phyloP scores from a whole-genome alignment of 441 rosid species.

The Bocquillonia castaneifolia region DNA sequence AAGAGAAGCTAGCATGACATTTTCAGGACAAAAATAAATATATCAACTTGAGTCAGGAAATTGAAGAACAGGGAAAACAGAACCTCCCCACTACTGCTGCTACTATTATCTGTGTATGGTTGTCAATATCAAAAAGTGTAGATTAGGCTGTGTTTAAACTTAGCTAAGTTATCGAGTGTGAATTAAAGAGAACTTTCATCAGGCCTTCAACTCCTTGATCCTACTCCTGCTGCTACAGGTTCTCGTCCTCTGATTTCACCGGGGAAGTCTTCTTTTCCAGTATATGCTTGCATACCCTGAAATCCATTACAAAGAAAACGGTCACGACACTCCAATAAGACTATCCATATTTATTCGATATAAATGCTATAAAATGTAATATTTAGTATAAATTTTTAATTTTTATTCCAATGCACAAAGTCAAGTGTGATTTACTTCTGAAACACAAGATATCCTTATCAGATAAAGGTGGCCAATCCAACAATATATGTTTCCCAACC shows the following conservation, averaged over 20 bases:
- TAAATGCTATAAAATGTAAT: neutral
- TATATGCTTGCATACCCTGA: conserved; percentile 44
- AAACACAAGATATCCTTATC: neutral
- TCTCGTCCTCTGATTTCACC: conserved; percentile 20
- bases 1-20: no score
- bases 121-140: conserved; percentile 6
- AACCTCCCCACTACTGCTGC: neutral
- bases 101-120: neutral
- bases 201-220: conserved; percentile 1
- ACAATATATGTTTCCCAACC: neutral
- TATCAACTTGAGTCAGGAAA: no score
- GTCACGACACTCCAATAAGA: neutral
- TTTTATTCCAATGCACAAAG: neutral
- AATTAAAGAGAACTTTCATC: neutral
- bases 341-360: neutral
- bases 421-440: neutral
- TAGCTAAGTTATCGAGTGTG: conserved; percentile 7
- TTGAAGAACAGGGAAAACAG: neutral
- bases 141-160: neutral
- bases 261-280: conserved; percentile 26
- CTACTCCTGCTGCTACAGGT: conserved; percentile 4
- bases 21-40: conserved; percentile 8
- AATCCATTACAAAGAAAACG: conserved; percentile 13
- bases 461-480: neutral
- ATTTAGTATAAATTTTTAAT: neutral